These are phyloP conservation scores for Conringia planisiliqua DNA, from an alignment of 345 rosid species.

Conservation along the genomic window DNA sequence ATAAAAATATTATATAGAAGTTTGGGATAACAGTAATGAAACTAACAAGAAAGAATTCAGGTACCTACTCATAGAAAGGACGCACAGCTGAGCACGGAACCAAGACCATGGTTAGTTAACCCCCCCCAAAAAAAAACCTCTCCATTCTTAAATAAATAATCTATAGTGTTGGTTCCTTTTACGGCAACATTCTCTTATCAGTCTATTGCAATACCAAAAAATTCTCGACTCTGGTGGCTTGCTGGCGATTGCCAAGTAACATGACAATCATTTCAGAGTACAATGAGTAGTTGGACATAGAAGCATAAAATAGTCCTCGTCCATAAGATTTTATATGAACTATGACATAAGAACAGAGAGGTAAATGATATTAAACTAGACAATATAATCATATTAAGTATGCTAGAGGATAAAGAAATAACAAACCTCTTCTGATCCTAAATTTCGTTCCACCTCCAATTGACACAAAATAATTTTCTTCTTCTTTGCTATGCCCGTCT, in stretches of 20 bases:
- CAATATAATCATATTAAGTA: neutral
- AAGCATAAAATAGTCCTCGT: neutral
- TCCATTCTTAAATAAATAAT: neutral
- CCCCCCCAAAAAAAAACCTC: neutral
- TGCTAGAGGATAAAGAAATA: conserved; percentile 14
- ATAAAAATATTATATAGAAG: neutral
- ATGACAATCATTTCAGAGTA: neutral
- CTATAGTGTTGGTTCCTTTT: conserved; percentile 1
- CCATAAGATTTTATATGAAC: conserved; percentile 8
- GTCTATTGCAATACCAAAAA: neutral
- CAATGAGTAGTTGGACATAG: neutral
- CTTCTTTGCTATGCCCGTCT: conserved; percentile 80
- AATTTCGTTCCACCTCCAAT: conserved; percentile 84
- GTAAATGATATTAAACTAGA: neutral
- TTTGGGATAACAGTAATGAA: neutral
- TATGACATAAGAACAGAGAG: conserved; percentile 7
- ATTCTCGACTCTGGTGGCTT: neutral
- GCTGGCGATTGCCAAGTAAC: neutral
- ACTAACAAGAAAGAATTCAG: neutral
- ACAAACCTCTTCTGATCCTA: conserved; percentile 80
- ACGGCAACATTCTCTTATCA: neutral
- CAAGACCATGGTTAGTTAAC: neutral
- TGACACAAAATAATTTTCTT: conserved; percentile 83
- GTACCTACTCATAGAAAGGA: too few relatives aligned
- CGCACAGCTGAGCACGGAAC: too few relatives aligned